phyloP scores from a whole-genome alignment of 2,329 filamentous ascomycete species.

The Emericellopsis cladophorae region DNA sequence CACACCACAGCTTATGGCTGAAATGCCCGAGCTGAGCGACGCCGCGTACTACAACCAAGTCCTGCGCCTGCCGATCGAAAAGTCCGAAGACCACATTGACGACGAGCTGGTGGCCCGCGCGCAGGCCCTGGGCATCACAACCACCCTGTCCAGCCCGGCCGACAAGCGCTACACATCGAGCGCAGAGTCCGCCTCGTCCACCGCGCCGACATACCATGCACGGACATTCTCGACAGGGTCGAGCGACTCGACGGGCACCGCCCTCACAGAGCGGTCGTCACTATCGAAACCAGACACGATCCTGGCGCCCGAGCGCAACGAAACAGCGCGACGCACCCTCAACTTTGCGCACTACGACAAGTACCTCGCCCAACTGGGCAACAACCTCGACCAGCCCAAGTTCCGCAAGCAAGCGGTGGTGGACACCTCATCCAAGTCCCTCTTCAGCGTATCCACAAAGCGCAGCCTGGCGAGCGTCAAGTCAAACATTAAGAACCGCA shows the following conservation, averaged over 20 bases:
- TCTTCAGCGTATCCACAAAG: slow-evolving; percentile 30
- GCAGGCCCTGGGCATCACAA: slow-evolving; percentile 20
- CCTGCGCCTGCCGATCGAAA: slow-evolving; percentile 16
- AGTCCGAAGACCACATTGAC: slow-evolving; percentile 26
- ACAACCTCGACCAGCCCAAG: slow-evolving; percentile 28
- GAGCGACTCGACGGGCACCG: slow-evolving; percentile 24
- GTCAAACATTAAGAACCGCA: slow-evolving; percentile 27
- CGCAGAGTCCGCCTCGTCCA: slow-evolving; percentile 26
- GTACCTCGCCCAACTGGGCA: slow-evolving; percentile 32
- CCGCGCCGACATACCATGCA: slow-evolving; percentile 24
- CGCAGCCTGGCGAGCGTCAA: slow-evolving; percentile 32
- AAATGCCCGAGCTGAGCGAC: slow-evolving; percentile 25
- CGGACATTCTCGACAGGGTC: slow-evolving; percentile 32
- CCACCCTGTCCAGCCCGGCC: slow-evolving; percentile 6
- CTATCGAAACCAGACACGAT: slow-evolving; percentile 13
- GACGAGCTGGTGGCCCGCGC: slow-evolving; percentile 20
- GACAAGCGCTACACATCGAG: slow-evolving; percentile 24
- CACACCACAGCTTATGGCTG: neutral
- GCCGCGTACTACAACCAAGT: slow-evolving; percentile 25
- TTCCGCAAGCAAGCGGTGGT: slow-evolving; percentile 17
- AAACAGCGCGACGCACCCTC: slow-evolving; percentile 14
- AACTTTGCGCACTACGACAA: slow-evolving; percentile 39
- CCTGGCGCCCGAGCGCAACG: slow-evolving; percentile 4
- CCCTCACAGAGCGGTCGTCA: slow-evolving; percentile 29
- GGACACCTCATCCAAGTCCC: slow-evolving; percentile 20